Evolutionary conservation across 176 grass and related monocot species (phyloP).

Genomic region (bread wheat (Triticum aestivum)): DNA sequence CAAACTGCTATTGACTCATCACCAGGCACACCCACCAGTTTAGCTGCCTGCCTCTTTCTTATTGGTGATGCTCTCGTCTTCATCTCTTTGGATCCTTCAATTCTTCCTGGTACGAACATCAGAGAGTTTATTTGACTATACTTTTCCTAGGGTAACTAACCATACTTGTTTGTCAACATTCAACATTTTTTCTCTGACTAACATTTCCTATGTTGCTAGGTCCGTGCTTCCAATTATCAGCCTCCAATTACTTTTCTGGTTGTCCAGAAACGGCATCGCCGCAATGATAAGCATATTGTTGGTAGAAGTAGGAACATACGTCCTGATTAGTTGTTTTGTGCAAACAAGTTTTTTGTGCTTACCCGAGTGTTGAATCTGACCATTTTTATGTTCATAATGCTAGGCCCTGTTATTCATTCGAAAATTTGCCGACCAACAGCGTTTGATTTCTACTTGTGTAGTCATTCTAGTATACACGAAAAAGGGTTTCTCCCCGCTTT

Average conservation of each 20-base stretch:
- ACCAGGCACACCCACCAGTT: no score
- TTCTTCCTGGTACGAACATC: no score
- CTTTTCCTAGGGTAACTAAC: background rate
- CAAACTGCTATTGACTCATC: no score
- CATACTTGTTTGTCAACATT: background rate
- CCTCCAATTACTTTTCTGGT: slow-evolving; percentile 30
- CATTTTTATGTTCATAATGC: slow-evolving; percentile 13
- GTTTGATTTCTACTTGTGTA: slow-evolving; percentile 88
- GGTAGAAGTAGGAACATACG: slow-evolving; percentile 89
- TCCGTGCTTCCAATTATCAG: background rate
- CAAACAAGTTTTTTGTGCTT: background rate
- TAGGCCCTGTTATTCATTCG: slow-evolving; percentile 84
- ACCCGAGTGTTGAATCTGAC: slow-evolving; percentile 7
- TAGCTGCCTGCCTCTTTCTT: no score
- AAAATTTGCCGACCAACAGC: slow-evolving; percentile 96
- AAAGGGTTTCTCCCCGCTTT: no score
- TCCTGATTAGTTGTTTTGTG: slow-evolving; percentile 60
- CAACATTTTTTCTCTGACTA: background rate
- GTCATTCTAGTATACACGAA: no score
- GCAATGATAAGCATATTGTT: slow-evolving; percentile 53
- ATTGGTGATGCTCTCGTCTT: no score
- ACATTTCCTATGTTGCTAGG: background rate
- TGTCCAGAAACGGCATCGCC: slow-evolving; percentile 92
- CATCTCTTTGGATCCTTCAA: no score
- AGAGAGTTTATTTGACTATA: no score